These are phyloP conservation scores for button mushroom (Agaricus bisporus) DNA, from an alignment of 768 basidiomycete species.

Conservation along the genomic window DNA sequence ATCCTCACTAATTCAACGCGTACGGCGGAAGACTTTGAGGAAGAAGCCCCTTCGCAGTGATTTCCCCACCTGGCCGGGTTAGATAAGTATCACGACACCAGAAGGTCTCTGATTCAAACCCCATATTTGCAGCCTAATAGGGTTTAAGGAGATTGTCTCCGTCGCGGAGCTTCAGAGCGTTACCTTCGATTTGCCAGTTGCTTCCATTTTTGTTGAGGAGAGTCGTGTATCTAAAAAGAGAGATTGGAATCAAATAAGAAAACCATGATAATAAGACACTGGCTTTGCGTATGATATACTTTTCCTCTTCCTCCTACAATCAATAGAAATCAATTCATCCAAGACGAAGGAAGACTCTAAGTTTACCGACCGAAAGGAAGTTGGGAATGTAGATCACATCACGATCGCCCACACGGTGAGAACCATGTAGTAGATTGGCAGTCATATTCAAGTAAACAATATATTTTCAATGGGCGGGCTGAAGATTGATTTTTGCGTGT, in stretches of 20 bases:
- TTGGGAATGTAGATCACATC: slow-evolving; percentile 68
- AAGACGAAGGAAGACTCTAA: not conserved
- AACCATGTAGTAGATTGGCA: not conserved
- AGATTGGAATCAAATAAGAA: slow-evolving; percentile 10
- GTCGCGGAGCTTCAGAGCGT: slow-evolving; percentile 8
- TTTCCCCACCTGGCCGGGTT: slow-evolving; percentile 57
- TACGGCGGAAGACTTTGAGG: slow-evolving; percentile 67
- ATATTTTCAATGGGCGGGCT: not conserved
- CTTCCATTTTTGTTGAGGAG: slow-evolving; percentile 82
- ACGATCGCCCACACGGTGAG: slow-evolving; percentile 28
- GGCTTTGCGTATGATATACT: slow-evolving; percentile 73
- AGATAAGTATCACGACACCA: slow-evolving; percentile 1
- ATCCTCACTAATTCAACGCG: slow-evolving; percentile 56
- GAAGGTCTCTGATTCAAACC: slow-evolving; percentile 33
- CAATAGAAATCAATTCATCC: not conserved
- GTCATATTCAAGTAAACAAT: not conserved
- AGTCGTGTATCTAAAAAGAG: slow-evolving; percentile 57
- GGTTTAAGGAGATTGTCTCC: not conserved
- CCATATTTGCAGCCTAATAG: slow-evolving; percentile 61
- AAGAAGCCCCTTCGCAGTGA: slow-evolving; percentile 62
- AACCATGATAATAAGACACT: slow-evolving; percentile 12
- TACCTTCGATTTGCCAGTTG: slow-evolving; percentile 64
- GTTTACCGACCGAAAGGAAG: slow-evolving; percentile 51
- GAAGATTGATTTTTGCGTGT: too few species aligned
- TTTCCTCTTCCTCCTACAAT: slow-evolving; percentile 59